Base-by-base conservation (phyloP, 2,329 filamentous ascomycete species). In the Helminthosporium solani region DNA sequence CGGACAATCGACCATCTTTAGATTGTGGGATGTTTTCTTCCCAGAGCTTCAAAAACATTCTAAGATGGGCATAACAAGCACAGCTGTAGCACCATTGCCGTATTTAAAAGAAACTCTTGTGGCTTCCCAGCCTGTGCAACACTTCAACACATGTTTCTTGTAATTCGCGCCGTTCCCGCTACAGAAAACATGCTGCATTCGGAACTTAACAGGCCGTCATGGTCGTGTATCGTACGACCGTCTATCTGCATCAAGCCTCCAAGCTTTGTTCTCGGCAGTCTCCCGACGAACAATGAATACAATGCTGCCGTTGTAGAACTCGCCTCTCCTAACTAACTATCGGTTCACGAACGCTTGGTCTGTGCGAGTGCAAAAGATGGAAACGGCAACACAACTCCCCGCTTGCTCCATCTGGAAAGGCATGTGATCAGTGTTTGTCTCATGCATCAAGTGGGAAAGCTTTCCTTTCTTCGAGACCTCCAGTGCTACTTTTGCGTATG, bases 321-420 rank as follows among this genome's bases (percentile, higher is more conserved):
- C 42, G 33, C 40, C 37, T 43, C 49, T 49, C 46, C 56, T 53
- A 42, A 52, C n/a, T n/a, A n/a, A n/a, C n/a, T 49, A 57, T 57
- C 53, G 60, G 46, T 35, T 46, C 54, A 59, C 47, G 63, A 69
- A 70, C 67, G 39, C 56, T 53, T 67, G 65, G 64, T 46, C 65
- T 54, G 65, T 69, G 66, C 66, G 30, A 47, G 50, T 44, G 47
- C 44, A 36, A 52, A 54, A 53, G 42, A 54, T 46, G 54, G 58
- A 61, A 61, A 64, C 47, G 44, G 41, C 42, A 42, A 42, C 33
- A 51, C 49, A 40, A 30, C 46, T 47, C 44, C 43, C 33, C 40
- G 44, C 51, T 60, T 57, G 39, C 58, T 49, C 7, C 12, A 57
- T 61, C 45, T 42, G 53, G 51, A 49, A 40, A 49, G 42, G 46